phyloP scores from a whole-genome alignment of 2,329 filamentous ascomycete genomes.

The Pseudogymnoascus sp. region DNA sequence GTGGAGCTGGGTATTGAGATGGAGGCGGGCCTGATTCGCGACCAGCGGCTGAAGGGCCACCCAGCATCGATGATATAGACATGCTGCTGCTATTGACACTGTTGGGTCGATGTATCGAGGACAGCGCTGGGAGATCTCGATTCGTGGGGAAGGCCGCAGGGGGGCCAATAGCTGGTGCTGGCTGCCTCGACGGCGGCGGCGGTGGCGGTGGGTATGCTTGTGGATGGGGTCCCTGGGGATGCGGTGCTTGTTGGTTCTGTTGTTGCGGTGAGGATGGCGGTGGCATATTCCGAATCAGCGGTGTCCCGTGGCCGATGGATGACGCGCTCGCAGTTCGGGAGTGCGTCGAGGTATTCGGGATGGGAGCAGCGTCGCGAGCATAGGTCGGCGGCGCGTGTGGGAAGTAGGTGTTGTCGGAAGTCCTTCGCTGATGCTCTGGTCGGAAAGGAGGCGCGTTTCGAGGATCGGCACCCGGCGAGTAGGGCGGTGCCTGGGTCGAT shows the following conservation, averaged over 20 bases:
- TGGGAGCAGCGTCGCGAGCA: slow-evolving; percentile 23
- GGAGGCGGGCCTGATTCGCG: slow-evolving; percentile 37
- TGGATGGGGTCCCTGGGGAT: slow-evolving; percentile 31
- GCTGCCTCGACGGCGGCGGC: slow-evolving; percentile 30
- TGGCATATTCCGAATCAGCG: slow-evolving; percentile 34
- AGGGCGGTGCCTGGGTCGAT: slow-evolving; percentile 20
- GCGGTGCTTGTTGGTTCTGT: slow-evolving; percentile 32
- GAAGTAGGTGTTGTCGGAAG: slow-evolving; percentile 27
- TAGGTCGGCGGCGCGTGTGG: slow-evolving; percentile 21
- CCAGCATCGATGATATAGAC: slow-evolving; percentile 68
- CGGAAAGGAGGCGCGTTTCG: slow-evolving; percentile 21
- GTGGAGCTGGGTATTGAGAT: slow-evolving; percentile 40
- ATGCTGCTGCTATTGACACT: slow-evolving; percentile 48
- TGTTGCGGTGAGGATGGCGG: slow-evolving; percentile 43
- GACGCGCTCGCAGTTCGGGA: slow-evolving; percentile 27
- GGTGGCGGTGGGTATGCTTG: slow-evolving; percentile 25
- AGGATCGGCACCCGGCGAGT: slow-evolving; percentile 25
- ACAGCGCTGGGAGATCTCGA: slow-evolving; percentile 47
- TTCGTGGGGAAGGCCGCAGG: slow-evolving; percentile 36
- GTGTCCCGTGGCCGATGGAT: slow-evolving; percentile 25
- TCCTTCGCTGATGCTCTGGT: slow-evolving; percentile 26
- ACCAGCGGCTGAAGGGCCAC: slow-evolving; percentile 40
- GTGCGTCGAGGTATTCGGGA: slow-evolving; percentile 21
- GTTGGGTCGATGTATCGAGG: slow-evolving; percentile 42
- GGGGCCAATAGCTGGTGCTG: slow-evolving; percentile 33